Base-by-base conservation (phyloP, 169 alveolate genomes). In the Cryptosporidium meleagridis region DNA sequence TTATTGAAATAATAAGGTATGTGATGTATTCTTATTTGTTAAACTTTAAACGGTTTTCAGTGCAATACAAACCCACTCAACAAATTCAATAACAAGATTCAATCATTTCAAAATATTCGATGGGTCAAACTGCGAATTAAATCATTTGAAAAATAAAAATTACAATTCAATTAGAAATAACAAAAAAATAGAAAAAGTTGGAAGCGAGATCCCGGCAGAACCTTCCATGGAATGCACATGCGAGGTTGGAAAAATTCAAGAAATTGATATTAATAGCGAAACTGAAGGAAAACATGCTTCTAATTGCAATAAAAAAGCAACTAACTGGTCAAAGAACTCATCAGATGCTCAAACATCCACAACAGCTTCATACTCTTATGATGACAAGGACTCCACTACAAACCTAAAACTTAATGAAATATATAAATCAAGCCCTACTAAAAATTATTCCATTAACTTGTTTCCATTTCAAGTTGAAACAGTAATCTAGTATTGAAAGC, bases 1-100 rank as follows among this genome's bases (percentile, higher is more conserved):
- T 39, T 35, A 59, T 59, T 26, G 80, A 80, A 39, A 65, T 65
- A 61, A 80, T 80, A 80, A 80, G 89, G 89, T 80, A 65, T 45
- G 67, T 67, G 9, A 10, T 31, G 9, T 67, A 33, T 67, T 31
- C n/a, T 33, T 29, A 31, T 37, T 67, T 9, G 33, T 39, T 37
- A 10, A 67, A 67, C 31, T 10, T 8, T 39, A 21, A 0, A 69
- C 45, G 23, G 14, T 37, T 39, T 44, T 69, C 21, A 69, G 84
- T 69, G 84, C 65, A 21, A 29, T 69, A n/a, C 84, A 69, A 48
- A 8, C 39, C 31, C 21, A 45, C 21, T 69, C 41, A 1, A 9
- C 35, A n/a, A 55, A 55, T 55, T 3, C 39, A n/a, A 55, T 55
- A 21, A 12, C 33, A 55, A 55, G 67, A 26, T 1, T 55, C 26